Percentiles rank a stretch among this genome's conserved stretches.
These are phyloP conservation scores for Populus euphratica DNA, from an alignment of 345 rosid genomes.

Conservation along the genomic window DNA sequence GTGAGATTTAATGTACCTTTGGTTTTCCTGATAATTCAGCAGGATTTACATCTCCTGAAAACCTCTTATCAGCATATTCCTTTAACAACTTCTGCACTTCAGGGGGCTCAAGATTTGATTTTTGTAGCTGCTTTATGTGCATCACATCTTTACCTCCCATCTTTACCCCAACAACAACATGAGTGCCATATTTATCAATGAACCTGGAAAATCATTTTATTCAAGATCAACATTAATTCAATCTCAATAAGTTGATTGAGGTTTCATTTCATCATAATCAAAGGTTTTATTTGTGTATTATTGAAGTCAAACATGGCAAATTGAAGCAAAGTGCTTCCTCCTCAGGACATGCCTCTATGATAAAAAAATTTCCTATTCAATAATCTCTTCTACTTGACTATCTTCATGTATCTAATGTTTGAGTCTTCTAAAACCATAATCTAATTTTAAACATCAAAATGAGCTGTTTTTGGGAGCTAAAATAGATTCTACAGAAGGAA, in stretches of 20 bases:
- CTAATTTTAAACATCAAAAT: background rate
- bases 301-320: background rate
- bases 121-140: conserved; percentile 65
- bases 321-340: background rate
- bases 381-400: background rate
- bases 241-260: background rate
- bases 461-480: background rate
- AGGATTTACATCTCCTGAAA: conserved; percentile 37
- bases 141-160: conserved; percentile 88
- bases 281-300: no score
- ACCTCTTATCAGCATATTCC: conserved; percentile 57
- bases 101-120: conserved; percentile 49
- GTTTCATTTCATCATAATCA: background rate
- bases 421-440: background rate
- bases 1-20: conserved; percentile 35
- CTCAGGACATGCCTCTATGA: no score
- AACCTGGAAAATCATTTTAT: conserved; percentile 41
- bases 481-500: background rate
- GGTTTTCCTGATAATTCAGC: conserved; percentile 29
- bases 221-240: background rate
- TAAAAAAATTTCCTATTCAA: background rate
- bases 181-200: conserved; percentile 85
- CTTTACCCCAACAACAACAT: conserved; percentile 67
- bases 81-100: conserved; percentile 66
- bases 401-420: background rate